These are phyloP conservation scores for Singerocomus inundabilis DNA, from an alignment of 1,284 basidiomycete genomes.

Conservation along the genomic window DNA sequence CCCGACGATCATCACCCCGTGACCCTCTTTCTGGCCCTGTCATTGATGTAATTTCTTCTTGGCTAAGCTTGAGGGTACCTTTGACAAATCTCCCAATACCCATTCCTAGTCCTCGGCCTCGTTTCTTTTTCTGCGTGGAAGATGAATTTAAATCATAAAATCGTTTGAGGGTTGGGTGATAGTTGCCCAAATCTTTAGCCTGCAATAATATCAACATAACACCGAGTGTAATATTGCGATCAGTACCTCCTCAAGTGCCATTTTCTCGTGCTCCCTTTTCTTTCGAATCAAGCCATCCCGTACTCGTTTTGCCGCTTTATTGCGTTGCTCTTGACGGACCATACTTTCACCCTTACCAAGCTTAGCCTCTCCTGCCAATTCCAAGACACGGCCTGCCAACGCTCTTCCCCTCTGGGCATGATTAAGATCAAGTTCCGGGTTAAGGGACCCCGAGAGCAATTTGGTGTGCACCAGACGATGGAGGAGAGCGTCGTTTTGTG, in stretches of 20 bases:
- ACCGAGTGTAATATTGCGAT: neutral
- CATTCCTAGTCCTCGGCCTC: constrained; percentile 66
- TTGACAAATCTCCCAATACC: constrained; percentile 73
- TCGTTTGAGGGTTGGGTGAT: constrained; percentile 72
- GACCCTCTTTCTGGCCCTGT: constrained; percentile 30
- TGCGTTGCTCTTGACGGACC: constrained; percentile 59
- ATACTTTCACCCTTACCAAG: constrained; percentile 68
- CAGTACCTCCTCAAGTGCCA: constrained; percentile 63
- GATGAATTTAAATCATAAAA: constrained; percentile 48
- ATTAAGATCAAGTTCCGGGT: constrained; percentile 56
- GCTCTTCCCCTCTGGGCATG: constrained; percentile 69
- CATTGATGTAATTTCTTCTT: constrained; percentile 53
- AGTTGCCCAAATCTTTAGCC: constrained; percentile 80
- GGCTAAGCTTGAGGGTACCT: constrained; percentile 63
- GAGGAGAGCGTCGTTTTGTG: constrained; percentile 70
- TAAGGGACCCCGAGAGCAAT: constrained; percentile 67
- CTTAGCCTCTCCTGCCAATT: constrained; percentile 61
- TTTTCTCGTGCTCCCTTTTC: constrained; percentile 51
- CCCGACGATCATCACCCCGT: constrained; percentile 13
- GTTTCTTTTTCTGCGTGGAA: constrained; percentile 39
- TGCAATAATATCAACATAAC: constrained; percentile 24
- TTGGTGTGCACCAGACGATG: constrained; percentile 77
- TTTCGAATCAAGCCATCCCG: constrained; percentile 66
- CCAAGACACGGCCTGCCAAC: constrained; percentile 68
- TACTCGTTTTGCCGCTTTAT: constrained; percentile 65